Base-by-base conservation (phyloP, 129 eudicot species). In the Artemisia annua region DNA sequence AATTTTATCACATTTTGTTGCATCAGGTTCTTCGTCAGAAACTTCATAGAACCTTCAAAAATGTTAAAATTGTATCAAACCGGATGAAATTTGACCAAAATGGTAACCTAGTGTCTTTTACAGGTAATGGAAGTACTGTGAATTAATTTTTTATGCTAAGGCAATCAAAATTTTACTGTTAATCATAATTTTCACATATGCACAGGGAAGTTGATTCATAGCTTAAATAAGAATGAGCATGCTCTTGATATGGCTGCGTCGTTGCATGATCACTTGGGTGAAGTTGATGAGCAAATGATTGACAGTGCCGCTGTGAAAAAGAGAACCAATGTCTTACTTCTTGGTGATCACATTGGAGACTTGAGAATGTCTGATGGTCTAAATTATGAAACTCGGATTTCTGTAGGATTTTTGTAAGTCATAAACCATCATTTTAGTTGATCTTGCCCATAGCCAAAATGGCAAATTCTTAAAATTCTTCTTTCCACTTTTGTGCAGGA, bases 171-270 rank as follows among this genome's bases (percentile, higher is more conserved):
- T 39, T 39, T 8, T 7, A 7, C 46, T 2, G 46, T 8, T 7
- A 39, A 7, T 39, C 11, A 39, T 7, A 39, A 39, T 39, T 64
- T n/a, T 46, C 11, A 28, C 50, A 1, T 49, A 7, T 62, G 13
- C 26, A 28, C 86, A 88, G 97, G 97, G 70, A 91, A 91, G 72
- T 83, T 90, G 30, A 91, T 91, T 81, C 96, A 88, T 75, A 89
- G 87, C 75, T 75, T 91, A 50, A 91, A 91, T 75, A 91, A 91
- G 83, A 91, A 91, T 35, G 97, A 91, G 76, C 97, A 91, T 86
- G 92, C 96, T 53, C 91, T 91, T 74, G 97, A 91, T 81, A 91
- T 88, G 97, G 93, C 96, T 73, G 96, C 90, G 46, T 88, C 97
- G 14, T 62, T 88, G 51, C 92, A 86, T 73, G 93, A 86, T 61